Percentiles rank a stretch among this genome's conserved stretches.
These are phyloP conservation scores for Withania somnifera DNA, from an alignment of 305 asterid species.

Conservation along the genomic window DNA sequence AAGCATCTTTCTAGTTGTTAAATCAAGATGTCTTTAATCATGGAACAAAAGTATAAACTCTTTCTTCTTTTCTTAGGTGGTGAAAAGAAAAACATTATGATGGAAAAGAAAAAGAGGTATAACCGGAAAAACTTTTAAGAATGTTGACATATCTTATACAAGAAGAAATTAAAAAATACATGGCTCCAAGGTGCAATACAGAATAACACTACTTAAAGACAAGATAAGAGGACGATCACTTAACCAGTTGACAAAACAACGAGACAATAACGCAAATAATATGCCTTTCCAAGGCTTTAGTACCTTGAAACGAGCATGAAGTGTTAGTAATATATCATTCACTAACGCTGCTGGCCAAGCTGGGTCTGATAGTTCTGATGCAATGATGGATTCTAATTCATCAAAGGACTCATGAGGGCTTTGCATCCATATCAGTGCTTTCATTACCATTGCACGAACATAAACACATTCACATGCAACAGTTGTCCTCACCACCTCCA, in stretches of 20 bases:
- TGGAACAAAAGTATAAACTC: background rate
- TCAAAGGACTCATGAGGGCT: conserved; percentile 94
- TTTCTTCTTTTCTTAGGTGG: background rate
- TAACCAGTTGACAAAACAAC: background rate
- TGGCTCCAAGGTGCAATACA: background rate
- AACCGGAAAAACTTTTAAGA: background rate
- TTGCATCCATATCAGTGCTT: conserved; percentile 99
- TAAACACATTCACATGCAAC: conserved; percentile 99
- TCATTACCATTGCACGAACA: conserved; percentile 96
- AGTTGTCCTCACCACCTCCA: conserved; percentile 98
- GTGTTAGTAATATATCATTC: conserved; percentile 80
- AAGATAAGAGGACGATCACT: background rate
- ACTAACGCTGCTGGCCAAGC: conserved; percentile 88
- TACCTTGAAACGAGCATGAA: conserved; percentile 99
- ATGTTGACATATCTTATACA: background rate
- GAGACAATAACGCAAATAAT: background rate
- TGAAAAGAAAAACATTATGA: background rate
- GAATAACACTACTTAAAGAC: background rate
- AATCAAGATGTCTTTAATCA: background rate
- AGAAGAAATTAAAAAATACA: background rate
- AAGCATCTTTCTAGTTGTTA: background rate
- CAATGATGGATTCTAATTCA: conserved; percentile 91
- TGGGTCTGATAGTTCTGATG: conserved; percentile 95
- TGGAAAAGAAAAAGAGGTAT: background rate
- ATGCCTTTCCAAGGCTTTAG: background rate